phyloP scores from a whole-genome alignment of 2,329 filamentous ascomycete species.

The Penicillium oxalicum region DNA sequence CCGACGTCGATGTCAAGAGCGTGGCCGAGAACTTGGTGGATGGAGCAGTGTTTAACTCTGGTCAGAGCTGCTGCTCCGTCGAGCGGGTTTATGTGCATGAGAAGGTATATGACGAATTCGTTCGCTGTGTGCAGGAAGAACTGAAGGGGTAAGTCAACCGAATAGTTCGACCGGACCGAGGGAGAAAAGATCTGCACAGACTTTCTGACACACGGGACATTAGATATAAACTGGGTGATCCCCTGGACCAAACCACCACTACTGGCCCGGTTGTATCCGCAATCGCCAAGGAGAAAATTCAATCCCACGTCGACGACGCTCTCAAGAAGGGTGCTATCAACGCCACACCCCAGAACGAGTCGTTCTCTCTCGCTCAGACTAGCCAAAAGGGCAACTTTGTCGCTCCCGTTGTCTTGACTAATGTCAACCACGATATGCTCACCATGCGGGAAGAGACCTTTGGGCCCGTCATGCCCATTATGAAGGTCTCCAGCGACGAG shows the following conservation, averaged over 20 bases:
- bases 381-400: conserved; percentile 76
- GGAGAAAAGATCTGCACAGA: too few relatives aligned
- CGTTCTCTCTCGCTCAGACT: conserved; percentile 57
- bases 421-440: conserved; percentile 72
- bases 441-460: conserved; percentile 94
- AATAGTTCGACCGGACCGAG: too few relatives aligned
- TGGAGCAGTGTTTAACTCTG: conserved; percentile 86
- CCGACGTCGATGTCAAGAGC: conserved; percentile 78
- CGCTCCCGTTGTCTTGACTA: conserved; percentile 69
- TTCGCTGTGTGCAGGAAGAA: conserved; percentile 69
- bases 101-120: conserved; percentile 75
- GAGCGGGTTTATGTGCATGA: conserved; percentile 85
- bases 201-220: not conserved
- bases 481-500: conserved; percentile 71
- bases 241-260: conserved; percentile 66
- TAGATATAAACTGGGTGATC: conserved; percentile 57
- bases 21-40: conserved; percentile 88
- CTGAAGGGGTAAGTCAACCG: conserved; percentile 49
- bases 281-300: conserved; percentile 65
- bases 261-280: conserved; percentile 81
- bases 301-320: conserved; percentile 73
- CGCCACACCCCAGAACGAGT: conserved; percentile 68
- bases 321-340: conserved; percentile 74
- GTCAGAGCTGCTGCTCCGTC: conserved; percentile 86
- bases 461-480: conserved; percentile 79